Conservation (phyloP, 257 asterid genomes). For the Nicotiana noctiflora region DNA sequence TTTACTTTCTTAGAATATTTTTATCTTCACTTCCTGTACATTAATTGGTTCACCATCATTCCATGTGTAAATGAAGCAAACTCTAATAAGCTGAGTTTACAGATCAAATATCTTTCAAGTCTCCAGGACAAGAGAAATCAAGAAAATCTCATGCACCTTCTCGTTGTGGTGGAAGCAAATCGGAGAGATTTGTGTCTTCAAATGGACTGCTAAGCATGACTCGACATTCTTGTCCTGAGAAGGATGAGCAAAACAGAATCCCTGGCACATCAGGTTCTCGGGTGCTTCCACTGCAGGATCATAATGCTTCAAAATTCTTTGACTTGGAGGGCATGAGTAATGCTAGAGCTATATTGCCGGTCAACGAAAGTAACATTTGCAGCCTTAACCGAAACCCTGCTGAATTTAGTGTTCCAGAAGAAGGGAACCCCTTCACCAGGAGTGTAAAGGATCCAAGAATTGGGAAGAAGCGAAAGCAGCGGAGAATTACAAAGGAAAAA, state of each 20-base stretch:
- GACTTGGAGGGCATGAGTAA: slow-evolving; percentile 5
- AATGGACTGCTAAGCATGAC: slow-evolving; percentile 7
- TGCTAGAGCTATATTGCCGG: slow-evolving; percentile 1
- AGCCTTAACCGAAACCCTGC: slow-evolving; percentile 68
- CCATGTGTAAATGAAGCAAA: not conserved
- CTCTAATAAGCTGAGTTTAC: slow-evolving; percentile 7
- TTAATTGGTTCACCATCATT: not conserved
- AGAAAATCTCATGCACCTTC: slow-evolving; percentile 9
- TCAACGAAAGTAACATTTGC: slow-evolving; percentile 12
- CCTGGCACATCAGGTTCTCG: slow-evolving; percentile 9
- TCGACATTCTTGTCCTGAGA: slow-evolving; percentile 8
- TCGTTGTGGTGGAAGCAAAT: not conserved
- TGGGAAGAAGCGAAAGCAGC: slow-evolving; percentile 34
- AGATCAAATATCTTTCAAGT: slow-evolving; percentile 19
- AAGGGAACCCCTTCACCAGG: slow-evolving; percentile 45
- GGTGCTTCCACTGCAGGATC: not conserved
- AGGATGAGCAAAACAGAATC: slow-evolving; percentile 12
- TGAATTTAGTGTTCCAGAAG: slow-evolving; percentile 55
- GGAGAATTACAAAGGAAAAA: slow-evolving; percentile 22
- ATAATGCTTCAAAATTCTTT: slow-evolving; percentile 3
- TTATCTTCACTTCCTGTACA: not conserved
- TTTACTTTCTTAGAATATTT: slow-evolving; percentile 1
- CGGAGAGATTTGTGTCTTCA: slow-evolving; percentile 4
- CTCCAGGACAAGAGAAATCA: slow-evolving; percentile 16
- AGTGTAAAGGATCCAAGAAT: slow-evolving; percentile 38